Percentiles rank a stretch among this genome's conserved stretches.
These are phyloP conservation scores for Silene uniflora DNA, from an alignment of 148 eudicot species.

Conservation along the genomic window DNA sequence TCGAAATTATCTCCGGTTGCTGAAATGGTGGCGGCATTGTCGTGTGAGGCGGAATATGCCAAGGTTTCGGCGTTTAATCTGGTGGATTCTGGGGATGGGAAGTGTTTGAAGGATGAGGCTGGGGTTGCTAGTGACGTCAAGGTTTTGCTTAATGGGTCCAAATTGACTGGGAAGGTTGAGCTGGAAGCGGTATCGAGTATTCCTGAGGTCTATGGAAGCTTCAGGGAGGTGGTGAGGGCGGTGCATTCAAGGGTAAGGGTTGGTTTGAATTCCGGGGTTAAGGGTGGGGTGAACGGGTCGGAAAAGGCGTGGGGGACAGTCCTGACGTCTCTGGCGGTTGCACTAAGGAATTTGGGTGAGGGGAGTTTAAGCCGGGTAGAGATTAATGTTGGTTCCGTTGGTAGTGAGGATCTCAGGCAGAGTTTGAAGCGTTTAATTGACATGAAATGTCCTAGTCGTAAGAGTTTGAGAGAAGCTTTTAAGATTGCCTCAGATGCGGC, in stretches of 20 bases:
- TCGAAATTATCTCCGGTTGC: slow-evolving; percentile 36
- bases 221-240: slow-evolving; percentile 48
- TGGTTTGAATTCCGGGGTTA: slow-evolving; percentile 46
- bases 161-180: slow-evolving; percentile 49
- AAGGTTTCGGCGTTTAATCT: slow-evolving; percentile 39
- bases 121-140: slow-evolving; percentile 71
- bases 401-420: slow-evolving; percentile 26
- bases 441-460: slow-evolving; percentile 34
- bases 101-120: slow-evolving; percentile 59
- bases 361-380: slow-evolving; percentile 43
- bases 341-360: slow-evolving; percentile 45
- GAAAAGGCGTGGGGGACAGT: slow-evolving; percentile 32
- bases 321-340: slow-evolving; percentile 26
- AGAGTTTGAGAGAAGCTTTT: slow-evolving; percentile 28
- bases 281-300: slow-evolving; percentile 25
- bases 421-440: slow-evolving; percentile 34
- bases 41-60: slow-evolving; percentile 65
- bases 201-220: slow-evolving; percentile 50
- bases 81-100: slow-evolving; percentile 72
- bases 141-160: slow-evolving; percentile 77
- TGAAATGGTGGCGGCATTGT: slow-evolving; percentile 59
- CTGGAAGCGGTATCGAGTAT: slow-evolving; percentile 38
- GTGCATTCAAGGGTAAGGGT: slow-evolving; percentile 55
- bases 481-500: slow-evolving; percentile 33
- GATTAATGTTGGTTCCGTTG: slow-evolving; percentile 31